These are phyloP conservation scores for Gossypium longicalyx DNA, from an alignment of 345 rosid species.

Conservation along the genomic window DNA sequence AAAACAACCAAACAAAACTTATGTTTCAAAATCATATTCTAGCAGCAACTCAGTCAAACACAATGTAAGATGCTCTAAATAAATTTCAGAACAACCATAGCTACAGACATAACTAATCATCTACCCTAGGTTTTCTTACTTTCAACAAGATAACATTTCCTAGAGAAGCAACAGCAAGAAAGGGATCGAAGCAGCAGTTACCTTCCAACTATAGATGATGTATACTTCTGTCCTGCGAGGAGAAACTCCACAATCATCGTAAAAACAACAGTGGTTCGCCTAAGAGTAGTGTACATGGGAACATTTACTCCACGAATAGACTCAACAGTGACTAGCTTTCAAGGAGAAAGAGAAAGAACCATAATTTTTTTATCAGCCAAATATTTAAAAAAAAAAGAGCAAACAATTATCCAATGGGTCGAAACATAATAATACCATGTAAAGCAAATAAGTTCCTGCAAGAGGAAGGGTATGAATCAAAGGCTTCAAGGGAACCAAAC, in stretches of 20 bases:
- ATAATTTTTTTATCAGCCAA: constrained; percentile 12
- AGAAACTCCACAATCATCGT: constrained; percentile 86
- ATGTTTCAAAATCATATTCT: neutral
- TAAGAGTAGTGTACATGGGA: constrained; percentile 97
- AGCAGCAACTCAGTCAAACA: neutral
- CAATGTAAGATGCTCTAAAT: neutral
- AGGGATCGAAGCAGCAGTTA: constrained; percentile 18
- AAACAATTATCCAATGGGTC: neutral
- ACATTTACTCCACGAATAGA: constrained; percentile 97
- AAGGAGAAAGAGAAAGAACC: constrained; percentile 26
- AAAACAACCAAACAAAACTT: neutral
- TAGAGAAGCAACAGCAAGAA: neutral
- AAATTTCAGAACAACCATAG: neutral
- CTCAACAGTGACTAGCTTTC: constrained; percentile 89
- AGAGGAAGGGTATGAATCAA: constrained; percentile 75
- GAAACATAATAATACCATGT: constrained; percentile 58
- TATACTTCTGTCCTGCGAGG: constrained; percentile 74
- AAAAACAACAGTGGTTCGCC: constrained; percentile 92
- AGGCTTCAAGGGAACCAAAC: constrained; percentile 63
- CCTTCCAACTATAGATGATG: constrained; percentile 81
- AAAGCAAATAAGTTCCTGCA: constrained; percentile 69
- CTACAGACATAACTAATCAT: neutral
- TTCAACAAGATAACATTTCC: neutral
- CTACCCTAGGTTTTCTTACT: neutral
- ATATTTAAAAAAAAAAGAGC: neutral